Base-by-base conservation (phyloP, 2,329 filamentous ascomycete species). In the Scedosporium aurantiacum region DNA sequence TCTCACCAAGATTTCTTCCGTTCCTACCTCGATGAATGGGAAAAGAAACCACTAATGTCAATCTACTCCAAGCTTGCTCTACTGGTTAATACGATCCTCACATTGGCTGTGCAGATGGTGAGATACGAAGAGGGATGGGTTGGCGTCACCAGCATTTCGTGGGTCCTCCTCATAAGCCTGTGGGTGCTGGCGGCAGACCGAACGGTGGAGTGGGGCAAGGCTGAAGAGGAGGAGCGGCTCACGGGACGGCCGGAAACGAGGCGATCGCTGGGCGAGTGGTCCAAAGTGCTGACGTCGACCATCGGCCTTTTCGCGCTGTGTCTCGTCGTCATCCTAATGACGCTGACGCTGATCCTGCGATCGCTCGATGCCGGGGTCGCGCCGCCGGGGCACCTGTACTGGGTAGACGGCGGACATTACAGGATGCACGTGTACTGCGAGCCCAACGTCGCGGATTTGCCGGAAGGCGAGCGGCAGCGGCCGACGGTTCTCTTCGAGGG, bases 101-200 rank as follows among this genome's bases (percentile, higher is more conserved):
- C 96, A 45, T 74, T 95, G 2, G 80, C 88, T 0, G 90, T 96
- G 0, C 78, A 85, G 57, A 82, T 84, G 65, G 82, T 93, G 16
- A 83, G 93, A 14, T 79, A 87, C 21, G 91, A 97, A 72, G 93
- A 97, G 73, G 88, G 90, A 37, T 95, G 91, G 87, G 86, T 94
- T 0, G 94, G 94, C n/a, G 88, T 94, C 61, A 85, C 84, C 8
- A 94, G 89, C 50, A 88, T 93, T 2, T 75, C 90, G 16, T 97
- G 80, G 92, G 89, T 90, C 18, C 79, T 91, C 2, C 65, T 94
- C 55, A 90, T 96, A 70, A 83, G 88, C 41, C 72, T 89, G 2
- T 97, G 91, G 85, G 88, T 88, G 25, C 78, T 97, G 21, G 68
- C 87, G 7, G 89, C 88, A 6, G 93, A 96, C 69, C 82, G 88